phyloP scores from a whole-genome alignment of 176 grass and related monocot species.

The Eremochloa ophiuroides region DNA sequence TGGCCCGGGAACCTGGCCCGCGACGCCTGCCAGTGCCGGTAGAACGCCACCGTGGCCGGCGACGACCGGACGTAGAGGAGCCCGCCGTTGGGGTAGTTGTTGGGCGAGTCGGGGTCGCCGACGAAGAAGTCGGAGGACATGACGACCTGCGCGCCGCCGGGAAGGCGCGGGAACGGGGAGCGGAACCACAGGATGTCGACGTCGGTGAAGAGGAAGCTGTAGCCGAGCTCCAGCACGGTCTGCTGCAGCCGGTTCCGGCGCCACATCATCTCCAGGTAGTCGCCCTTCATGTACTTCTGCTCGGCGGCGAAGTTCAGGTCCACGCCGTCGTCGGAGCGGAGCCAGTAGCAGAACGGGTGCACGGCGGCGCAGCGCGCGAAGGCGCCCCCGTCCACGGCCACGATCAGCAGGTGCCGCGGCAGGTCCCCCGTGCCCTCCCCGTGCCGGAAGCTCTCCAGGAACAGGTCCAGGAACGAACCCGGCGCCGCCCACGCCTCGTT shows the following conservation, averaged over 20 bases:
- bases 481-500: constrained; percentile 72
- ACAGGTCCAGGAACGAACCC: constrained; percentile 62
- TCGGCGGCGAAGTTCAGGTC: constrained; percentile 65
- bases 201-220: constrained; percentile 86
- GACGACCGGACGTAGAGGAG: constrained; percentile 53
- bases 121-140: constrained; percentile 65
- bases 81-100: constrained; percentile 66
- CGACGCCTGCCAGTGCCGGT: constrained; percentile 53
- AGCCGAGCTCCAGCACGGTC: constrained; percentile 59
- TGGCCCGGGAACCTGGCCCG: constrained; percentile 36
- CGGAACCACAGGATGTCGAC: constrained; percentile 88
- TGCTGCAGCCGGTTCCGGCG: constrained; percentile 54
- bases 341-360: constrained; percentile 65
- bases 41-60: constrained; percentile 42
- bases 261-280: constrained; percentile 94
- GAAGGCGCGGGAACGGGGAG: constrained; percentile 46
- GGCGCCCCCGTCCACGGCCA: constrained; percentile 54
- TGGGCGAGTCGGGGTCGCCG: constrained; percentile 22
- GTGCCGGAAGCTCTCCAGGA: constrained; percentile 66
- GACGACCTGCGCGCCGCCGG: constrained; percentile 29
- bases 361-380: constrained; percentile 40
- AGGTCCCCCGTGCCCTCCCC: constrained; percentile 41
- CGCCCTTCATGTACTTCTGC: constrained; percentile 62
- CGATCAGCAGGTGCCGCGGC: constrained; percentile 53
- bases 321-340: constrained; percentile 32